Percentiles rank a stretch among this genome's conserved stretches.
These are phyloP conservation scores for Annulohypoxylon nitens DNA, from an alignment of 495 filamentous ascomycete species.

Conservation along the genomic window DNA sequence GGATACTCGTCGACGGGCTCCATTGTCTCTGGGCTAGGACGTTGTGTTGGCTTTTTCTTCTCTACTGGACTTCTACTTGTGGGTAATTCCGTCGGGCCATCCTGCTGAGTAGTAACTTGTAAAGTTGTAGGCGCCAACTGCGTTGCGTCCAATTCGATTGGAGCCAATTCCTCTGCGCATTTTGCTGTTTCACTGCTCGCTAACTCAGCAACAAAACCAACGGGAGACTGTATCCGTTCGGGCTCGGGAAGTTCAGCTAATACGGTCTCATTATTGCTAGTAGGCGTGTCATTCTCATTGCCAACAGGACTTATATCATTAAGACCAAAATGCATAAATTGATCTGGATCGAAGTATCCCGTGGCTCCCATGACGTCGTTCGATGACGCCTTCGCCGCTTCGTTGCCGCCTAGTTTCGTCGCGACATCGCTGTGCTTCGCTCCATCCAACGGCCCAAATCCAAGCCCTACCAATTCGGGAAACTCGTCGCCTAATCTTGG, in stretches of 20 bases:
- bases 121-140: conserved; percentile 40
- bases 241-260: conserved; percentile 48
- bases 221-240: conserved; percentile 43
- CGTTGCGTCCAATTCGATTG: conserved; percentile 56
- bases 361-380: conserved; percentile 48
- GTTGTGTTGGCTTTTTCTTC: conserved; percentile 37
- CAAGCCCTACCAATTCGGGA: conserved; percentile 58
- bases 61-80: conserved; percentile 51
- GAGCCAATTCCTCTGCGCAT: conserved; percentile 57
- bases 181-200: conserved; percentile 53
- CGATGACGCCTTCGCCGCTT: neutral
- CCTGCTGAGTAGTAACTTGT: conserved; percentile 26
- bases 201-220: conserved; percentile 62
- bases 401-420: conserved; percentile 34
- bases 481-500: conserved; percentile 65
- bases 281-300: conserved; percentile 28
- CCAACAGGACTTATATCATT: conserved; percentile 53
- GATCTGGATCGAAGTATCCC: conserved; percentile 58
- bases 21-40: conserved; percentile 11
- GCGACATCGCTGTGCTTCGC: conserved; percentile 29
- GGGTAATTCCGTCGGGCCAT: conserved; percentile 47
- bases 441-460: conserved; percentile 46
- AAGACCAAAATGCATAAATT: conserved; percentile 59
- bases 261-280: conserved; percentile 13
- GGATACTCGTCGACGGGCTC: conserved; percentile 45